Evolutionary conservation across 1,139 yeast genomes (phyloP), one percentile per base, ranked within the genome.

Genomic region (Yamadazyma kanchanaburiensis): DNA sequence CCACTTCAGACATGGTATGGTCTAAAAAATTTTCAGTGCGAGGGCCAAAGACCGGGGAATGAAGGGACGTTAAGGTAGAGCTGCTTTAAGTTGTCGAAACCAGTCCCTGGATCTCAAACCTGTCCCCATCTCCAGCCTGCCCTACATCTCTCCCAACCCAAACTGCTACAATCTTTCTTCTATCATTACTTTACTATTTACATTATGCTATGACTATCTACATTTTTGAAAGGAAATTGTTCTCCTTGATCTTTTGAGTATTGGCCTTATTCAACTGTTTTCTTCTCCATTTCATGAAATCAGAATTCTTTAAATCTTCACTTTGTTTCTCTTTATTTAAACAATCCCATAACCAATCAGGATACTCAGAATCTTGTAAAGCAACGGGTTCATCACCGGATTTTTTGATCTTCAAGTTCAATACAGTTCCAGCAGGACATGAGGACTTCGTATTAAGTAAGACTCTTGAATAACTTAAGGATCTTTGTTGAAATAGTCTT

Each of bases 291-390:
- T 69, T 76, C 51, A 82, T 72, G 28, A 83, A 78, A 46, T 85
- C 82, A 3, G 62, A 62, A 25, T 69, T 74, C 42, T 64, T 64
- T 27, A 82, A 65, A 40, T 74, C 64, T 15, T 65, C 70, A 34
- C 71, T 63, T 48, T 72, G 77, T 21, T 70, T 69, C 23, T 68
- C 69, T 35, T 74, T 66, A 52, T 88, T 94, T 26, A 88, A 71
- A 38, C 86, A 68, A n/a, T 71, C 76, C 98, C 98, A 91, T 36
- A 91, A 71, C 97, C 97, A 91, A 28, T 73, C 86, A 3, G 98
- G 98, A 51, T 91, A 91, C 48, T 89, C 95, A 23, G 69, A 64
- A 51, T 91, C 97, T 39, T 82, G 85, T 34, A 82, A 60, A 2
- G 98, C 97, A 5, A 87, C 80, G n/a, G 95, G 91, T 44, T 88